Conservation (phyloP, 768 basidiomycete species). For the Tubosaeta brunneosetosa region DNA sequence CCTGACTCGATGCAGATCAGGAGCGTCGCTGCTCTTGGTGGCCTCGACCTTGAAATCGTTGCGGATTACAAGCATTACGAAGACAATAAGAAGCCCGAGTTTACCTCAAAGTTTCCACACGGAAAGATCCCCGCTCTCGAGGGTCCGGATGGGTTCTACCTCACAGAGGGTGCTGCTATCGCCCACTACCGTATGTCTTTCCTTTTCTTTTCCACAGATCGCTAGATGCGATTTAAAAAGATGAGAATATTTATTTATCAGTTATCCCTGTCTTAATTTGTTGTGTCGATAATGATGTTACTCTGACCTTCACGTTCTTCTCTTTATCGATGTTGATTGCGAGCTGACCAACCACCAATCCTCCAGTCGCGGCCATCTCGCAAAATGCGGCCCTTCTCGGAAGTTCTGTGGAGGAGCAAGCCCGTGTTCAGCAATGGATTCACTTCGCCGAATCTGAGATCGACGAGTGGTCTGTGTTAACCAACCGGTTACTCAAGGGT, state of each 20-base stretch:
- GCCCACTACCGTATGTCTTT: constrained; percentile 81
- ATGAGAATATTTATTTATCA: too few species aligned
- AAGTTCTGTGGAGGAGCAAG: constrained; percentile 55
- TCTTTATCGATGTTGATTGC: constrained; percentile 9
- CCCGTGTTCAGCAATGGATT: constrained; percentile 82
- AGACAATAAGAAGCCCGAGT: constrained; percentile 69
- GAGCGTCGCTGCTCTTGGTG: constrained; percentile 57
- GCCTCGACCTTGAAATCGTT: constrained; percentile 52
- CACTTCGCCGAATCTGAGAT: constrained; percentile 71
- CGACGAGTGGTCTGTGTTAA: constrained; percentile 32
- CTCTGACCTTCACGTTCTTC: constrained; percentile 7
- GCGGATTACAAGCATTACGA: constrained; percentile 53
- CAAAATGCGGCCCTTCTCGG: constrained; percentile 81
- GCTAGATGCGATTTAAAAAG: constrained; percentile 4
- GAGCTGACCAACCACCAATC: constrained; percentile 5
- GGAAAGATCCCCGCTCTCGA: constrained; percentile 87
- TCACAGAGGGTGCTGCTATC: constrained; percentile 77
- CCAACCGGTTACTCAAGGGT: constrained; percentile 43
- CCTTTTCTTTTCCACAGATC: constrained; percentile 5
- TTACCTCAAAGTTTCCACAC: constrained; percentile 67
- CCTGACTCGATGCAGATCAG: constrained; percentile 35
- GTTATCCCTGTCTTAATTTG: constrained; percentile 40
- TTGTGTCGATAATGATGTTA: constrained; percentile 43
- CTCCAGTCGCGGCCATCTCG: constrained; percentile 66
- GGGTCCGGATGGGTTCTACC: constrained; percentile 66